These are phyloP conservation scores for Udeniomyces megalosporus DNA, from an alignment of 768 basidiomycete genomes.

Conservation along the genomic window DNA sequence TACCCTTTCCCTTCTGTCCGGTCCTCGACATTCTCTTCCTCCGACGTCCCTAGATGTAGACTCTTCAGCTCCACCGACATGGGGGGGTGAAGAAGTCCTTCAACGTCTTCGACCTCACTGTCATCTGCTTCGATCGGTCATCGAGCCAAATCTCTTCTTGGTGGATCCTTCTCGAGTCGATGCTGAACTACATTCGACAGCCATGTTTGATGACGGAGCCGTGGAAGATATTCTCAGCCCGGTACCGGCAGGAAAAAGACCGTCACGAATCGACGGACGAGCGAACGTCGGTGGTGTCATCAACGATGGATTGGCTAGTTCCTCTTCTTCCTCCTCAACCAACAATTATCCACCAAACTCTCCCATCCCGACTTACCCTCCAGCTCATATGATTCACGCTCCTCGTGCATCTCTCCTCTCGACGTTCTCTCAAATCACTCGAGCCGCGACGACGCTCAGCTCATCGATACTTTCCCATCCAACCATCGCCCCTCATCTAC, in stretches of 20 bases:
- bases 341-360: slow-evolving; percentile 27
- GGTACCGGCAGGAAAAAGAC: too few species aligned
- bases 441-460: slow-evolving; percentile 30
- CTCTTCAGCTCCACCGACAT: slow-evolving; percentile 32
- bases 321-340: slow-evolving; percentile 32
- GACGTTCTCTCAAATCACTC: slow-evolving; percentile 84
- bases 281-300: too few species aligned
- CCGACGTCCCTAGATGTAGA: too few species aligned
- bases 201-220: slow-evolving; percentile 68
- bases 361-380: slow-evolving; percentile 36
- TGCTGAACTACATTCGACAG: slow-evolving; percentile 55
- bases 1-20: slow-evolving; percentile 24
- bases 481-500: slow-evolving; percentile 87
- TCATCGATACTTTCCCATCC: slow-evolving; percentile 65
- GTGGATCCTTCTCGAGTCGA: slow-evolving; percentile 87
- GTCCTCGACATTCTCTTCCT: slow-evolving; percentile 1
- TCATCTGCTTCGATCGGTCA: slow-evolving; percentile 64
- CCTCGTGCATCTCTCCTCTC: slow-evolving; percentile 67
- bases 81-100: slow-evolving; percentile 79
- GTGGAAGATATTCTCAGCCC: slow-evolving; percentile 75
- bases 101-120: slow-evolving; percentile 58
- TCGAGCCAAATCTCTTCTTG: slow-evolving; percentile 73
- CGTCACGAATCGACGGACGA: too few species aligned
- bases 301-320: not conserved
- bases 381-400: slow-evolving; percentile 34